Conservation (phyloP, 306 rosid genomes). For the Nissolia schottii region DNA sequence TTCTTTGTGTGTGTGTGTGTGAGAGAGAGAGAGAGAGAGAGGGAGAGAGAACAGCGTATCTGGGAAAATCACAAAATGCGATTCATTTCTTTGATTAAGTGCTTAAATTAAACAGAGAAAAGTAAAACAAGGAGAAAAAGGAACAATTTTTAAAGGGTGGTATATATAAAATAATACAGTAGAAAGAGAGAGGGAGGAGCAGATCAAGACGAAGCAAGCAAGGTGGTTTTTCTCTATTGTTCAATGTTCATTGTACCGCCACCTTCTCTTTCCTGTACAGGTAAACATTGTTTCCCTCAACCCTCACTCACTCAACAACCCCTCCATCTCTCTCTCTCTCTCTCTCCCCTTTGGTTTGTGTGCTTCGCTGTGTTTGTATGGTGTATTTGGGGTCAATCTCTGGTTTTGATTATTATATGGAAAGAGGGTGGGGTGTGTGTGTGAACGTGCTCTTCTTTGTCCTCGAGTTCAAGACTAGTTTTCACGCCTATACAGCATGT, state of each 20-base stretch:
- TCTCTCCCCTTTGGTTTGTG: constrained; percentile 36
- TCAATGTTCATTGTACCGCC: constrained; percentile 50
- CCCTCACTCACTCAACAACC: constrained; percentile 24
- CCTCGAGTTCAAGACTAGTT: constrained; percentile 43
- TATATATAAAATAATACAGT: constrained; percentile 10
- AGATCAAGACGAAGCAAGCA: constrained; percentile 37
- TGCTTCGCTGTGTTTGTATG: constrained; percentile 67
- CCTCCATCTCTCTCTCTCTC: constrained; percentile 9
- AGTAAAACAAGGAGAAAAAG: constrained; percentile 21
- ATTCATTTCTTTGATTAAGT: constrained; percentile 34
- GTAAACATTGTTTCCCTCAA: constrained; percentile 38
- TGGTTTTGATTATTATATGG: constrained; percentile 53
- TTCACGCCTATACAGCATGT: constrained; percentile 71
- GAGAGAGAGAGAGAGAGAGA: constrained; percentile 27
- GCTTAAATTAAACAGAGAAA: constrained; percentile 27
- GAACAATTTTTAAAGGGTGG: constrained; percentile 1
- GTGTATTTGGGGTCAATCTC: constrained; percentile 42
- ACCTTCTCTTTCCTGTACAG: constrained; percentile 32
- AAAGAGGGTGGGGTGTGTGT: constrained; percentile 38
- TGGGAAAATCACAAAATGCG: constrained; percentile 65
- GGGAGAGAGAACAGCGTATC: constrained; percentile 77
- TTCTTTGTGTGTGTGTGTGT: neutral
- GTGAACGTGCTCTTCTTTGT: constrained; percentile 82
- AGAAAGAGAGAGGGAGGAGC: constrained; percentile 1
- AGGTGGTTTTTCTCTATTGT: constrained; percentile 8